These are phyloP conservation scores for Penicillium sp. DNA, from an alignment of 2,329 filamentous ascomycete species.

Conservation along the genomic window DNA sequence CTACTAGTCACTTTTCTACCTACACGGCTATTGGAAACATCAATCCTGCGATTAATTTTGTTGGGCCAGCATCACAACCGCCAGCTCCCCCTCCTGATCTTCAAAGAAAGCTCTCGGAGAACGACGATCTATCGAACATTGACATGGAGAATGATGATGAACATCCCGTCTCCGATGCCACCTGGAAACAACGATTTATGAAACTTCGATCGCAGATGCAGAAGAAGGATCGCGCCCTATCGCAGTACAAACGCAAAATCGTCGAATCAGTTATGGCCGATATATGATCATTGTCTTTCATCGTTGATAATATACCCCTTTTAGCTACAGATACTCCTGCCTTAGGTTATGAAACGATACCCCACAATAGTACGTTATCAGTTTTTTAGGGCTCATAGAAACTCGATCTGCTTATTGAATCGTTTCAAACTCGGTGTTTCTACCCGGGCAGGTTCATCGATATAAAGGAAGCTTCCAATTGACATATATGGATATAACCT, in stretches of 20 bases:
- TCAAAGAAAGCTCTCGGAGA: conserved; percentile 14
- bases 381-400: not conserved
- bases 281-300: conserved; percentile 21
- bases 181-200: conserved; percentile 43
- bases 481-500: too few species aligned
- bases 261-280: conserved; percentile 47
- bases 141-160: conserved; percentile 31
- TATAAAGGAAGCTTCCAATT: too few species aligned
- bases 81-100: conserved; percentile 5
- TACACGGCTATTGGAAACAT: conserved; percentile 26
- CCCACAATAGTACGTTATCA: not conserved
- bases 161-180: conserved; percentile 25
- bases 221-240: conserved; percentile 38
- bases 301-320: not conserved
- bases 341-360: conserved; percentile 3
- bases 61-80: conserved; percentile 11
- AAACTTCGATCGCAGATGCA: conserved; percentile 39
- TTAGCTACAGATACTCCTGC: not conserved
- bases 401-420: not conserved
- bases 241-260: conserved; percentile 43
- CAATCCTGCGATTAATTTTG: conserved; percentile 5
- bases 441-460: too few species aligned
- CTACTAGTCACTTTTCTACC: conserved; percentile 19
- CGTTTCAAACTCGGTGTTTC: too few species aligned
- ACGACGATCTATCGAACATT: conserved; percentile 25